These are phyloP conservation scores for Urtica urens DNA, from an alignment of 306 rosid genomes.

Conservation along the genomic window DNA sequence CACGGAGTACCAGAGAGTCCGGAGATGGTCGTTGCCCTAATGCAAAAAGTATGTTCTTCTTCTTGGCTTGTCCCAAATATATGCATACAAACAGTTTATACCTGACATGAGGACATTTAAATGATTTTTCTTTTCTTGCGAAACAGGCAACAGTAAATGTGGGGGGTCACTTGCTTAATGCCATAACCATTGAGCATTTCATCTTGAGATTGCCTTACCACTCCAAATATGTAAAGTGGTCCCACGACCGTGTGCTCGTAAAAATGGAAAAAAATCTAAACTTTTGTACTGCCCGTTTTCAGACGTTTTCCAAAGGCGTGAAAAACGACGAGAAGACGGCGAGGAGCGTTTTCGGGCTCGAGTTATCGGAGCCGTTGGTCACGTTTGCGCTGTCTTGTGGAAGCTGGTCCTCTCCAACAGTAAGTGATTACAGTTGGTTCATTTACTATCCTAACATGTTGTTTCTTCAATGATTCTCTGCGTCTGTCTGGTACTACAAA, in stretches of 20 bases:
- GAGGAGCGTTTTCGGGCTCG: slow-evolving; percentile 64
- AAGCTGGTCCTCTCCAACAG: slow-evolving; percentile 98
- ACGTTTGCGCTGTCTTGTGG: slow-evolving; percentile 95
- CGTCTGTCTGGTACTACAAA: neutral
- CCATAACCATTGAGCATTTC: slow-evolving; percentile 84
- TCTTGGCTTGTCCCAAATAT: no score
- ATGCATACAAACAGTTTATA: no score
- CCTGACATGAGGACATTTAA: neutral
- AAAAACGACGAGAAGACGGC: slow-evolving; percentile 57
- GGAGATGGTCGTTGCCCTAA: slow-evolving; percentile 51
- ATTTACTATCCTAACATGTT: neutral
- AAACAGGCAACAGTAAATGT: slow-evolving; percentile 72
- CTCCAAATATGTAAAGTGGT: slow-evolving; percentile 71
- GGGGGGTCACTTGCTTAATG: slow-evolving; percentile 64
- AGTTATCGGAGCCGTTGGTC: slow-evolving; percentile 87
- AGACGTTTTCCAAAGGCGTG: slow-evolving; percentile 53
- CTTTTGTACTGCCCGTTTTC: slow-evolving; percentile 19
- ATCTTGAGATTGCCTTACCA: slow-evolving; percentile 85
- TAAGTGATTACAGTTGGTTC: slow-evolving; percentile 32
- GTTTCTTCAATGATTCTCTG: neutral
- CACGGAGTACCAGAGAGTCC: slow-evolving; percentile 78
- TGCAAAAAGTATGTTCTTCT: slow-evolving; percentile 49
- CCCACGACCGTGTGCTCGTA: slow-evolving; percentile 17
- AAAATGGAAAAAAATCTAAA: neutral
- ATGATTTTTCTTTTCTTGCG: slow-evolving; percentile 17